phyloP scores from a whole-genome alignment of 2,329 filamentous ascomycete genomes.

The Fusarium equiseti region DNA sequence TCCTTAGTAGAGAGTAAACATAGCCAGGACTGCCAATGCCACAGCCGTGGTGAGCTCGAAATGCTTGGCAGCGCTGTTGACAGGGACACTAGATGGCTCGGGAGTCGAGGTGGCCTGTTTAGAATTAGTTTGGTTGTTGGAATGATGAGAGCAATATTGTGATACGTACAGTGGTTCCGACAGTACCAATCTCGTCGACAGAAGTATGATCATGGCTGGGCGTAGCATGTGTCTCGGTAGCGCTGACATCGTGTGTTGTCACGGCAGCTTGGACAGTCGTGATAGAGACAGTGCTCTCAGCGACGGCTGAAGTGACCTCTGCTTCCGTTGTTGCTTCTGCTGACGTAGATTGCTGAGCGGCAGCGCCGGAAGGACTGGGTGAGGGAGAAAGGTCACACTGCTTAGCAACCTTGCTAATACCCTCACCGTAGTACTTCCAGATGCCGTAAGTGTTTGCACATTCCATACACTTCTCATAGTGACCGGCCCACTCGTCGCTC shows the following conservation, averaged over 20 bases:
- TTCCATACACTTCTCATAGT: conserved; percentile 57
- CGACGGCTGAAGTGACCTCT: neutral
- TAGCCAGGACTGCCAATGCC: neutral
- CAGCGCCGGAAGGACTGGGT: conserved; percentile 35
- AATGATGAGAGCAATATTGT: neutral
- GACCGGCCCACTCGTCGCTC: conserved; percentile 54
- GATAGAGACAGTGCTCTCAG: neutral
- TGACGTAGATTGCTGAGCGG: neutral
- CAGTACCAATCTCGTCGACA: conserved; percentile 23
- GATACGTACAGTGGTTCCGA: conserved; percentile 23
- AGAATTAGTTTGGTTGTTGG: neutral
- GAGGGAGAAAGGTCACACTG: conserved; percentile 46
- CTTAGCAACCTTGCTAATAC: conserved; percentile 51
- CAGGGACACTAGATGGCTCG: conserved; percentile 11
- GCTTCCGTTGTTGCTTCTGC: neutral
- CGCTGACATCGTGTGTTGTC: neutral
- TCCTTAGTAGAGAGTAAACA: conserved; percentile 22
- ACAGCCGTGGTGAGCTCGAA: conserved; percentile 13
- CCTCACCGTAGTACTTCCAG: conserved; percentile 58
- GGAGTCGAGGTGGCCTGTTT: conserved; percentile 14
- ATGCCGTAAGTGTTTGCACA: conserved; percentile 59
- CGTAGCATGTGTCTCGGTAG: neutral
- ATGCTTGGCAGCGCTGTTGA: conserved; percentile 27
- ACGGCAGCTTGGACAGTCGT: neutral
- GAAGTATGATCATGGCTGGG: conserved; percentile 5